Conservation (phyloP, 768 basidiomycete species). For the Calocera cornea region DNA sequence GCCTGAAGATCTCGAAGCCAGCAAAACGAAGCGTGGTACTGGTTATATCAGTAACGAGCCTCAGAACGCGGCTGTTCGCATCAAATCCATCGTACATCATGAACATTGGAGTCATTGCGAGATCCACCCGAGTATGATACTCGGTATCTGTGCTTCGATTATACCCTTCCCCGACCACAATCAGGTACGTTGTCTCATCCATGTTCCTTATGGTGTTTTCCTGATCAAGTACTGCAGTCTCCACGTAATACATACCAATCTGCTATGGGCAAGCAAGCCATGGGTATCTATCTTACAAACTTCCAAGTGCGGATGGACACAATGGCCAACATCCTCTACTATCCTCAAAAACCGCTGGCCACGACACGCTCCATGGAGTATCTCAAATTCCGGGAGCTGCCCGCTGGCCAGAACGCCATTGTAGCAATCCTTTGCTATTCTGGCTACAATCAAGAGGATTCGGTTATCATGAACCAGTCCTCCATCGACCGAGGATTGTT, state of each 20-base stretch:
- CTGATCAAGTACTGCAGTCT: conserved; percentile 40
- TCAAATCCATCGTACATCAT: conserved; percentile 71
- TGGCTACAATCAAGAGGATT: conserved; percentile 99
- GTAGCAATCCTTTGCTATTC: conserved; percentile 98
- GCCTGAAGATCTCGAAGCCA: conserved; percentile 81
- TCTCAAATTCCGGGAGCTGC: conserved; percentile 93
- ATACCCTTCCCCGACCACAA: conserved; percentile 99
- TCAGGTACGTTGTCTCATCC: conserved; percentile 44
- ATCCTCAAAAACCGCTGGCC: conserved; percentile 96
- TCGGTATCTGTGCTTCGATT: conserved; percentile 96
- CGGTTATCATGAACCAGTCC: conserved; percentile 99
- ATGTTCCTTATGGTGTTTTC: conserved; percentile 9
- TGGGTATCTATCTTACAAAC: conserved; percentile 97
- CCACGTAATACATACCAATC: conserved; percentile 99
- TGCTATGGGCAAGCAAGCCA: conserved; percentile 99
- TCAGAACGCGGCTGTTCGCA: conserved; percentile 73
- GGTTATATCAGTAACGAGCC: conserved; percentile 49
- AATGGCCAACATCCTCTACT: conserved; percentile 98
- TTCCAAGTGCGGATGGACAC: conserved; percentile 99
- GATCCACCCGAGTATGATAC: conserved; percentile 98
- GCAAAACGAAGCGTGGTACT: conserved; percentile 43
- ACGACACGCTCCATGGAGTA: conserved; percentile 99
- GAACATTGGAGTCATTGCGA: conserved; percentile 99
- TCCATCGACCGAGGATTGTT: conserved; percentile 97
- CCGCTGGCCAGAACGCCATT: conserved; percentile 97